phyloP scores from a whole-genome alignment of 1,139 yeast genomes.

The Protomyces pachydermus region DNA sequence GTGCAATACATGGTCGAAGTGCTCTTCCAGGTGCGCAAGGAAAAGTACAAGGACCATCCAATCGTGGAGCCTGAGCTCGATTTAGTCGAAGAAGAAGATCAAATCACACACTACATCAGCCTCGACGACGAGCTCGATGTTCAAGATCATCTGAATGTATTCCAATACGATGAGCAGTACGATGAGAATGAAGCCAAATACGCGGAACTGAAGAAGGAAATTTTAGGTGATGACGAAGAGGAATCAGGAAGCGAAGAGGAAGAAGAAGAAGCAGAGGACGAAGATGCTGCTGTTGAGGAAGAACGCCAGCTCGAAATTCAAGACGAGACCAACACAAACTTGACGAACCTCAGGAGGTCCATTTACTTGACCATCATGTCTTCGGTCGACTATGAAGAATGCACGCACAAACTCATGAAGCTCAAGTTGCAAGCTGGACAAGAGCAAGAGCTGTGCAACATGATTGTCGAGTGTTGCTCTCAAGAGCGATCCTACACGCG shows the following conservation, averaged over 20 bases:
- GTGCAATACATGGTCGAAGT: constrained; percentile 51
- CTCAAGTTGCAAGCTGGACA: constrained; percentile 37
- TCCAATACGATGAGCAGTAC: constrained; percentile 51
- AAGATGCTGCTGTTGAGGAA: constrained; percentile 35
- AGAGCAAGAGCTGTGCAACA: constrained; percentile 54
- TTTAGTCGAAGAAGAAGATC: constrained; percentile 63
- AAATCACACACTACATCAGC: constrained; percentile 54
- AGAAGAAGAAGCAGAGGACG: constrained; percentile 35
- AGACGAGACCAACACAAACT: constrained; percentile 67
- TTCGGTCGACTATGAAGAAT: constrained; percentile 90
- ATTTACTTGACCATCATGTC: constrained; percentile 84
- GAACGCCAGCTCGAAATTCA: constrained; percentile 39
- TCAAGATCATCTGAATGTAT: constrained; percentile 50
- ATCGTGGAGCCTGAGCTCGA: constrained; percentile 48
- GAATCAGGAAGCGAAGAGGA: constrained; percentile 36
- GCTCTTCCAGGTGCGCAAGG: constrained; percentile 51
- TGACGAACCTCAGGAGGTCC: constrained; percentile 61
- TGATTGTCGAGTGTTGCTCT: constrained; percentile 75
- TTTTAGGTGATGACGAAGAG: constrained; percentile 47
- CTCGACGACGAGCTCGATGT: constrained; percentile 51
- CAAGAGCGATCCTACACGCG: constrained; percentile 87
- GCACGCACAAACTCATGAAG: constrained; percentile 73
- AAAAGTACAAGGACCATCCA: constrained; percentile 47
- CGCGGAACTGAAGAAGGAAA: constrained; percentile 42
- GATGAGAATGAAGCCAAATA: constrained; percentile 50